phyloP scores from a whole-genome alignment of 2,329 filamentous ascomycete genomes.

The Conoideocrella luteorostrata region DNA sequence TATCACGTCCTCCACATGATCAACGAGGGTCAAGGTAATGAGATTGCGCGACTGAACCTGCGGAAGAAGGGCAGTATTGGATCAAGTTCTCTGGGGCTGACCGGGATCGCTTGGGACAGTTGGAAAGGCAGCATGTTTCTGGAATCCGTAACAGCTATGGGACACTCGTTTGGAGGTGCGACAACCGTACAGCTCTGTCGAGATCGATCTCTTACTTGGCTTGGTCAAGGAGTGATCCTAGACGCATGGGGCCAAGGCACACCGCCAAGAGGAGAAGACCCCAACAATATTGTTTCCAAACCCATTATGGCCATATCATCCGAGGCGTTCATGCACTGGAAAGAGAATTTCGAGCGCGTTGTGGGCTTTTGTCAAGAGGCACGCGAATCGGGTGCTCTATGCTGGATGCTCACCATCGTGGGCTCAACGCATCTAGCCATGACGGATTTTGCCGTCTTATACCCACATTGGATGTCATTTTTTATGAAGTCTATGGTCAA shows the following conservation, averaged over 20 bases:
- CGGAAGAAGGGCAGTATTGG: constrained; percentile 51
- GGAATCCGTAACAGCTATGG: constrained; percentile 53
- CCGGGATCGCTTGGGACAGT: constrained; percentile 46
- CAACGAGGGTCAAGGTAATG: constrained; percentile 44
- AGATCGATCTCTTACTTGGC: constrained; percentile 44
- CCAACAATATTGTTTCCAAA: constrained; percentile 37
- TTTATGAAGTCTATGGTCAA: constrained; percentile 59
- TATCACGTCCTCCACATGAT: constrained; percentile 51
- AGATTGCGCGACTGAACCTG: constrained; percentile 45
- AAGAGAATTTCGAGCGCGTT: constrained; percentile 54
- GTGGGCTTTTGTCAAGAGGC: constrained; percentile 51
- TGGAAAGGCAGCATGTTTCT: constrained; percentile 53
- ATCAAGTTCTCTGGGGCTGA: constrained; percentile 51
- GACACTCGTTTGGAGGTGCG: constrained; percentile 62
- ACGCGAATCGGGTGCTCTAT: constrained; percentile 35
- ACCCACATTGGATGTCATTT: constrained; percentile 50
- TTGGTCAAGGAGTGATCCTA: constrained; percentile 59
- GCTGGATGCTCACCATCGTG: constrained; percentile 45
- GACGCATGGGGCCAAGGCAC: constrained; percentile 56
- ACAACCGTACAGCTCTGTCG: constrained; percentile 56
- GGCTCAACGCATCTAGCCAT: constrained; percentile 62
- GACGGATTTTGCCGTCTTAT: constrained; percentile 60
- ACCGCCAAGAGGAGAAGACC: constrained; percentile 36
- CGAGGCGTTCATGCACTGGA: constrained; percentile 67
- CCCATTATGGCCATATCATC: constrained; percentile 59